Evolutionary conservation across 148 eudicot species (phyloP).

Genomic region (Vaccinium myrtillus): DNA sequence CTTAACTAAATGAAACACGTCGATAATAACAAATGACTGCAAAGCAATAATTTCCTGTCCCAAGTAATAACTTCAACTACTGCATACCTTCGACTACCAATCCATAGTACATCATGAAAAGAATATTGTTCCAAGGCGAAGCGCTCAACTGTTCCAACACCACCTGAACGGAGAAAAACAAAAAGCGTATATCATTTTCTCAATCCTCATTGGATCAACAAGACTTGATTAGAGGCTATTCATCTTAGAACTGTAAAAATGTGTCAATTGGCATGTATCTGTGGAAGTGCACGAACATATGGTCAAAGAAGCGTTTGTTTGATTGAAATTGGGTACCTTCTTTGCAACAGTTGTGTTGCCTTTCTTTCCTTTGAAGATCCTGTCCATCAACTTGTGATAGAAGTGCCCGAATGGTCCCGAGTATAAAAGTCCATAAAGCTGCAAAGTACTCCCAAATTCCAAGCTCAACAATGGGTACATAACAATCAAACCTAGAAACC

Average conservation of each 20-base stretch:
- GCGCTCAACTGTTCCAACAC: conserved; percentile 56
- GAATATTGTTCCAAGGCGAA: conserved; percentile 67
- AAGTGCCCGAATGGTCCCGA: conserved; percentile 67
- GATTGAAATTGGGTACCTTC: conserved; percentile 35
- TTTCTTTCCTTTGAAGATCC: conserved; percentile 45
- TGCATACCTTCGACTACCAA: conserved; percentile 56
- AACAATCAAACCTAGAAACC: neutral
- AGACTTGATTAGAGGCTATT: neutral
- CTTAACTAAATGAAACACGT: neutral
- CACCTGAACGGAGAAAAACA: conserved; percentile 30
- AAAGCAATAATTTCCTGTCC: neutral
- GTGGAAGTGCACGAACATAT: neutral
- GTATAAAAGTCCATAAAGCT: conserved; percentile 59
- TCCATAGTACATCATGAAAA: conserved; percentile 67
- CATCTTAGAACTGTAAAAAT: neutral
- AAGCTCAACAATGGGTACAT: neutral
- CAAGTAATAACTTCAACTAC: neutral
- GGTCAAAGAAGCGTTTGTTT: neutral
- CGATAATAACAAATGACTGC: neutral
- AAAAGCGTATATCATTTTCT: neutral
- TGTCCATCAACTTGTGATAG: conserved; percentile 53
- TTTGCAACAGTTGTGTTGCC: conserved; percentile 54
- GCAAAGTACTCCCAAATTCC: conserved; percentile 19
- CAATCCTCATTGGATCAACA: neutral
- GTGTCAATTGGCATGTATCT: neutral